Evolutionary conservation across 148 eudicot genomes (phyloP).

Genomic region (Arctostaphylos glauca): DNA sequence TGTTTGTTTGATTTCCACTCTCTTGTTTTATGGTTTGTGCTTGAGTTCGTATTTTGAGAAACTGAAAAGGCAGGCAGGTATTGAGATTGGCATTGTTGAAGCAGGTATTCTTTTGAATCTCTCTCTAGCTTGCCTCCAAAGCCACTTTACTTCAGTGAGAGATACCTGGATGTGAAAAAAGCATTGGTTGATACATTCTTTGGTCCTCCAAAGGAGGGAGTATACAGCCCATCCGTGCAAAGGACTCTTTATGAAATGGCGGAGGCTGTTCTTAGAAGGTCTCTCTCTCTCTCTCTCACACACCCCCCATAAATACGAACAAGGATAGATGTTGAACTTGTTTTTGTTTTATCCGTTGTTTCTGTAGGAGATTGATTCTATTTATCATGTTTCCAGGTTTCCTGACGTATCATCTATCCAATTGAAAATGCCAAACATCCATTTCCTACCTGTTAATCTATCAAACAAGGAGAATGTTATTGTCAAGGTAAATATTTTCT

Average conservation of each 20-base stretch:
- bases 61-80: neutral
- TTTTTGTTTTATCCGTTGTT: neutral
- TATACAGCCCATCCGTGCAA: slow-evolving; percentile 96
- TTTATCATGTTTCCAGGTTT: slow-evolving; percentile 47
- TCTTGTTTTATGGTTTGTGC: neutral
- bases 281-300: slow-evolving; percentile 19
- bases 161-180: slow-evolving; percentile 61
- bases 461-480: slow-evolving; percentile 62
- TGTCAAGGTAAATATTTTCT: slow-evolving; percentile 66
- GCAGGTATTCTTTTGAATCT: slow-evolving; percentile 71
- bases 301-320: neutral
- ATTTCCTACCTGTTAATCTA: slow-evolving; percentile 85
- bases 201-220: slow-evolving; percentile 79
- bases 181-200: slow-evolving; percentile 70
- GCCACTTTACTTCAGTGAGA: slow-evolving; percentile 61
- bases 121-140: slow-evolving; percentile 51
- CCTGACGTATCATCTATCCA: slow-evolving; percentile 65
- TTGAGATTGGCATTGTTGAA: slow-evolving; percentile 5
- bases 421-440: slow-evolving; percentile 92
- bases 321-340: neutral
- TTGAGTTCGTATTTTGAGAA: neutral
- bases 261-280: slow-evolving; percentile 82
- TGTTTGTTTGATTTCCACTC: neutral
- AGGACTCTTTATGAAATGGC: slow-evolving; percentile 90
- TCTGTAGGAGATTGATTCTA: neutral